Evolutionary conservation across 2,329 filamentous ascomycete species (phyloP).

Genomic region (Hymenoscyphus scutula): DNA sequence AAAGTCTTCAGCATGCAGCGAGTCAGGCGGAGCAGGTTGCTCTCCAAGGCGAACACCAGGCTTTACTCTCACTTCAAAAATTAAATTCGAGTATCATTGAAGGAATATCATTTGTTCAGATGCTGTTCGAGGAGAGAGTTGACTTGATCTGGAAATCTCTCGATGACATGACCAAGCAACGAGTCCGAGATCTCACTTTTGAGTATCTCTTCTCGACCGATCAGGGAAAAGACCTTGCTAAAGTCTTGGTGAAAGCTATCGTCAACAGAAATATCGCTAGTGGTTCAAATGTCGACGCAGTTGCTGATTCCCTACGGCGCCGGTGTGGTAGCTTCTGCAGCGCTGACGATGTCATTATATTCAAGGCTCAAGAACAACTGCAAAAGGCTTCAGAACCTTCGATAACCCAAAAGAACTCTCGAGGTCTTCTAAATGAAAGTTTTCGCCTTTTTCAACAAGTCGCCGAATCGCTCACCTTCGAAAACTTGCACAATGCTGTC

Average conservation of each 20-base stretch:
- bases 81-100: conserved; percentile 90
- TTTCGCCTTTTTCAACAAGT: conserved; percentile 85
- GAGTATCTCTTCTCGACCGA: conserved; percentile 80
- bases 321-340: conserved; percentile 97
- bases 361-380: conserved; percentile 94
- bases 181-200: conserved; percentile 76
- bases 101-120: conserved; percentile 92
- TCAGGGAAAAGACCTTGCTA: conserved; percentile 83
- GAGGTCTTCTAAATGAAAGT: conserved; percentile 83
- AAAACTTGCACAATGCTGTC: conserved; percentile 76
- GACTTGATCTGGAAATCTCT: conserved; percentile 81
- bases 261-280: conserved; percentile 97
- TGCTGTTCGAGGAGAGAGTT: conserved; percentile 90
- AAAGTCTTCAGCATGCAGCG: conserved; percentile 72
- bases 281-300: conserved; percentile 94
- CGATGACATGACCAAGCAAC: conserved; percentile 65
- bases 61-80: conserved; percentile 79
- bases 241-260: conserved; percentile 93
- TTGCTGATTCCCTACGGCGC: conserved; percentile 88
- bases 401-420: conserved; percentile 70
- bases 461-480: conserved; percentile 74
- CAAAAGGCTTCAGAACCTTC: conserved; percentile 82
- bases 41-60: conserved; percentile 90
- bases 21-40: conserved; percentile 90
- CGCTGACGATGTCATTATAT: conserved; percentile 93